Base-by-base conservation (phyloP, 2,329 filamentous ascomycete genomes). In the Pseudodiploospora longispora region DNA sequence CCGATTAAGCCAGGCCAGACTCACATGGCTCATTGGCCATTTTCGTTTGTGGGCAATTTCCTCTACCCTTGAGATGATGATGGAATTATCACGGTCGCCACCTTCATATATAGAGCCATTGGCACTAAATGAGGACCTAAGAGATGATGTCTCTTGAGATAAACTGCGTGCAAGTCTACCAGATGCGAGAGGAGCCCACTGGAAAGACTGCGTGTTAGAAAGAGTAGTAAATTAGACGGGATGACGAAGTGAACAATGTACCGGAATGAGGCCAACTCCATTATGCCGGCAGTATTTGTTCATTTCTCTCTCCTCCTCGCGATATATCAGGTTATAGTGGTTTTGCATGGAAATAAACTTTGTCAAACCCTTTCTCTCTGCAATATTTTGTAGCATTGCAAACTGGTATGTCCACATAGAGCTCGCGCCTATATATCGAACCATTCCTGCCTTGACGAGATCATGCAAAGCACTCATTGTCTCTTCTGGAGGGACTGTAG, bases 1-100 rank as follows among this genome's bases (percentile, higher is more conserved):
- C 50, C 71, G 68, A 56, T 74, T 63, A 48, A 72, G 70, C 82
- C 82, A 86, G 3, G 80, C 81, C 40, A 82, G 68, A 1, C 80
- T 75, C 12, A 85, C 75, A 48, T 82, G 75, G 42, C 75, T 72
- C 72, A 85, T 84, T 49, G 70, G 74, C 63, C 74, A 74, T 1
- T 64, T 70, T 48, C 70, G 70, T 64, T 77, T 76, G 54, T 71
- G 65, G 1, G 78, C 75, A 27, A 82, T 52, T 58, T 81, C 72
- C 57, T 77, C 66, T 2, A 62, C 52, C 12, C 61, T 42, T 12
- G 32, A 9, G 8, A 34, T 34, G 32, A 34, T 34, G 8, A 9
- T 34, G 3, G 9, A 9, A 34, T 9, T 34, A 12, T 34, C 9
- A 9, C 9, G 32, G 32, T 12, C 12, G 32, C 12, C 32, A 12